phyloP scores from a whole-genome alignment of 306 rosid species.

The Delonix regia region DNA sequence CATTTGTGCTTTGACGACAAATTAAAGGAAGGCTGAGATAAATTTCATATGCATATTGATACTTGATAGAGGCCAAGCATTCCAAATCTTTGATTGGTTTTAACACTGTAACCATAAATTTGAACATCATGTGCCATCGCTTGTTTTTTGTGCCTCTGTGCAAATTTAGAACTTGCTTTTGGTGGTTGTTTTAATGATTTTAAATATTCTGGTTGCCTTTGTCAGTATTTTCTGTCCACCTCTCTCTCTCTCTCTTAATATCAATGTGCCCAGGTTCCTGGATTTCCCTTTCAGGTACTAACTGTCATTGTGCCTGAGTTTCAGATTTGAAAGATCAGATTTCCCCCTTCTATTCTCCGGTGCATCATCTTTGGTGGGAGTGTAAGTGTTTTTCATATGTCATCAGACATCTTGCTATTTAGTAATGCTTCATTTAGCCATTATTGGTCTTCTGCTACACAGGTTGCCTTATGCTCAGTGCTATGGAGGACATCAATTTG shows the following conservation, averaged over 20 bases:
- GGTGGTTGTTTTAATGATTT: slow-evolving; percentile 4
- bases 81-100: neutral
- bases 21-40: neutral
- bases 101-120: neutral
- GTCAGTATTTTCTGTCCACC: neutral
- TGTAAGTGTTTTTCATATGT: slow-evolving; percentile 62
- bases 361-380: slow-evolving; percentile 75
- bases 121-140: neutral
- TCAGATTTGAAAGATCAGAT: slow-evolving; percentile 90
- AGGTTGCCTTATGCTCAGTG: slow-evolving; percentile 96
- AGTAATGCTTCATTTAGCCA: slow-evolving; percentile 26
- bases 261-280: neutral
- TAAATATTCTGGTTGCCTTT: neutral
- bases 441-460: slow-evolving; percentile 34
- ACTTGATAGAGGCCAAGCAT: neutral
- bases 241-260: neutral
- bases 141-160: neutral
- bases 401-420: slow-evolving; percentile 4
- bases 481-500: slow-evolving; percentile 98
- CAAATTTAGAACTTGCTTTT: neutral
- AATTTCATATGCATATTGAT: neutral
- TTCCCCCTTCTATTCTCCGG: slow-evolving; percentile 85
- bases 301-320: slow-evolving; percentile 43
- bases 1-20: neutral
- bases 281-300: slow-evolving; percentile 31